Evolutionary conservation across 768 basidiomycete species (phyloP), one percentile per base, ranked within the genome.

Genomic region (Pulveroboletus sp.): DNA sequence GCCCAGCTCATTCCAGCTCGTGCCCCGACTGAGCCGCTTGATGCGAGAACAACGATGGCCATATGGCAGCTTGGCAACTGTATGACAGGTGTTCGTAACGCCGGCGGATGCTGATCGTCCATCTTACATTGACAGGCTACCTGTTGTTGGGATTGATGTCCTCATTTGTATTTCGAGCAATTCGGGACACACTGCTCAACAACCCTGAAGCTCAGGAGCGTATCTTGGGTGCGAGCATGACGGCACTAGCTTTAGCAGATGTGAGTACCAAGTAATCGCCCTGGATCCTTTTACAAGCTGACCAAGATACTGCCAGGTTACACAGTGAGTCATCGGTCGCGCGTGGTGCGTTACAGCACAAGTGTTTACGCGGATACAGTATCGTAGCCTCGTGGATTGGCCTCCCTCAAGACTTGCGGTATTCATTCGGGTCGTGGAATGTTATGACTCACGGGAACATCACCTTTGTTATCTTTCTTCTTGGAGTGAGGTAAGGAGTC

Each of bases 361-460:
- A 7, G 51, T 51, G 14, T 34, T 60, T 34, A 47, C 29, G 55
- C 25, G 52, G 45, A 42, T 34, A 35, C 52, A 90, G 88, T 60
- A 77, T 90, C 52, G 59, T 69, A 16, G 75, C 72, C 27, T 80
- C 82, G 14, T 75, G 81, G 57, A 45, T 79, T 33, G 77, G 77
- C 8, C 75, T 89, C 24, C 89, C 89, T 1, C 55, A 66, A 29
- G 70, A 77, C 23, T 64, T 87, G 52, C 74, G 73, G 40, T 82
- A 74, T 50, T 68, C 72, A 23, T 69, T 78, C 31, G 62, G 62
- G 8, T 57, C 61, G 13, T 91, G 87, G 89, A 90, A 89, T 64
- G 61, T 73, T 23, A 84, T 79, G 73, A 85, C 81, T 0, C 87
- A 90, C 55, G 88, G 87, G 29, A 91, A 90, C 58, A 82, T 89